Evolutionary conservation across 108 stramenopile species (phyloP), one percentile per base, ranked within the genome.

Genomic region (Bacterosira constricta): DNA sequence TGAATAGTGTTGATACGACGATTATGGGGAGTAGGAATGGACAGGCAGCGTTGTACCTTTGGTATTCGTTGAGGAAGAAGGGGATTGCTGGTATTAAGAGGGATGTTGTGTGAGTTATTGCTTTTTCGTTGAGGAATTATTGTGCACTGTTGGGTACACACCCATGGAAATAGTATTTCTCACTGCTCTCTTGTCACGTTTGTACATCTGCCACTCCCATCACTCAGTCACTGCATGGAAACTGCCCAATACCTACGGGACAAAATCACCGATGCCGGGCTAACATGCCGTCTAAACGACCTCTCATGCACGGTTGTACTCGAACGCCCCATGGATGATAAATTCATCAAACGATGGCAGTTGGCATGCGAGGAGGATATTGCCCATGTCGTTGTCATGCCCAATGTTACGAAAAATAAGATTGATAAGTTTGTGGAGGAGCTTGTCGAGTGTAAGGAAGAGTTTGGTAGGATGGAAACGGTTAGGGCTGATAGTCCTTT

Each of bases 361-460:
- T 73, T 94, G 18, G 93, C 93, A 20, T 94, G 93, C 61, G 90
- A 94, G 60, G 90, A 94, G 57, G 93, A 94, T 66, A 94, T 94
- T 81, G 90, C 90, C 15, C 93, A 94, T 66, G 93, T 94, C 25
- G 93, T 94, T 3, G 93, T 94, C 52, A 94, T 94, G 93, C 93
- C 93, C 57, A 94, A 94, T 71, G 86, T 94, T 9, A 94, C 93
- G 20, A 56, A 59, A 38, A 38, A 53, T 32, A 94, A 94, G 66
- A 94, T 94, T 82, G 89, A 94, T 61, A 76, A 79, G 37, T 94
- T 94, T 70, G 89, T 94, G 10, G 80, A 87, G 54, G 90, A 94
- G 56, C 74, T 94, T 55, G 67, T 79, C 13, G 80, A 87, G 45
- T 79, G 75, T 53, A 81, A 61, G 63, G 63, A 86, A 18, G 75